A percentile compares a stretch with the other conserved stretches of the same genome.
Conservation (phyloP, 2,329 filamentous ascomycete species). For the Pestalotiopsis sp. region DNA sequence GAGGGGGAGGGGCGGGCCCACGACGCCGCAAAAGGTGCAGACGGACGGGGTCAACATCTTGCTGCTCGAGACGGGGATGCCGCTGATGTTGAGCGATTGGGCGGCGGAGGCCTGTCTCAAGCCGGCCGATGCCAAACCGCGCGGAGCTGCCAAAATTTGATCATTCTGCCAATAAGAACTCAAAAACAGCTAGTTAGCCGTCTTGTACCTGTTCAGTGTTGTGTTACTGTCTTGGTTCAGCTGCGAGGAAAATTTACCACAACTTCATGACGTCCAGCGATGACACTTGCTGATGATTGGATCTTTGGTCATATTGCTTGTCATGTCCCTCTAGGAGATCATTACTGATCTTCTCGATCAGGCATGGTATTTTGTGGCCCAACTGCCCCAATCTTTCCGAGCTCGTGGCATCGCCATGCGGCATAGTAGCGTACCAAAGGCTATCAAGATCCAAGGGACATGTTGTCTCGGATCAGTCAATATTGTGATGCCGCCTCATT, state of each 20-base stretch:
- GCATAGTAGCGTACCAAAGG: neutral
- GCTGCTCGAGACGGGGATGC: slow-evolving; percentile 6
- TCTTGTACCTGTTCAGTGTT: neutral
- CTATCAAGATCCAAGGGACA: neutral
- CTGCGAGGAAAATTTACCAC: neutral
- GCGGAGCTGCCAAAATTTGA: slow-evolving; percentile 4
- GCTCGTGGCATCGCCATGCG: neutral
- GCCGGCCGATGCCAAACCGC: slow-evolving; percentile 4
- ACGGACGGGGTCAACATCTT: slow-evolving; percentile 3
- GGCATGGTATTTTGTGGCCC: neutral
- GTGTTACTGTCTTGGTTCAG: neutral
- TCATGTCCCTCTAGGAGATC: neutral
- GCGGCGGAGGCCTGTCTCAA: neutral
- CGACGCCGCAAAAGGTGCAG: neutral
- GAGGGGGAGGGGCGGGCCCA: neutral
- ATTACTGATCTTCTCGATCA: neutral
- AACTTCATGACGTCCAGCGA: neutral
- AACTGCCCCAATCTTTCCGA: neutral
- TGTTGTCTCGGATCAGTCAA: neutral
- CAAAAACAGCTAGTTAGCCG: neutral
- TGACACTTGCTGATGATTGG: neutral
- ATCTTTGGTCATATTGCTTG: neutral
- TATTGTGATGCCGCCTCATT: neutral
- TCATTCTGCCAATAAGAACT: neutral
- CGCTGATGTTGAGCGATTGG: slow-evolving; percentile 7